Percentiles rank a stretch among this genome's conserved stretches.
These are phyloP conservation scores for Globisporangium paddicum DNA, from an alignment of 352 stramenopile genomes.

Conservation along the genomic window DNA sequence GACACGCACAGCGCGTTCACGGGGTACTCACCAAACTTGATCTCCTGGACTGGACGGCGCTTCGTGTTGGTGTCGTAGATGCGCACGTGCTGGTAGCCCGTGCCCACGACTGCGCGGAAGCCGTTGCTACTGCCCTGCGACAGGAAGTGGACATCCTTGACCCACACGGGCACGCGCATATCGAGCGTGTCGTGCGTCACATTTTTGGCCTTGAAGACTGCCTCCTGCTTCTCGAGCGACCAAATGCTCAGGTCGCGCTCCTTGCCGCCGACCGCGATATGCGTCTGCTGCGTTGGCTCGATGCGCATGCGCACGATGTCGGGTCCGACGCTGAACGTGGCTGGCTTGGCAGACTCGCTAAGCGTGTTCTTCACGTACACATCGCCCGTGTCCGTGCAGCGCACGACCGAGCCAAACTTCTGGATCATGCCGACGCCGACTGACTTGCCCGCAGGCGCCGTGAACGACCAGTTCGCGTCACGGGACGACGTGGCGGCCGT, in stretches of 20 bases:
- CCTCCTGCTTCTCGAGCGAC: constrained; percentile 75
- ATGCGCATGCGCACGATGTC: constrained; percentile 58
- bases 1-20: constrained; percentile 69
- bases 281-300: constrained; percentile 35
- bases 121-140: constrained; percentile 56
- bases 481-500: constrained; percentile 18
- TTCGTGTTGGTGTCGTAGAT: constrained; percentile 89
- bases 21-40: constrained; percentile 70
- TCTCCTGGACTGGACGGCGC: constrained; percentile 64
- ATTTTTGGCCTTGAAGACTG: constrained; percentile 84
- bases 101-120: constrained; percentile 70
- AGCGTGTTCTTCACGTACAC: constrained; percentile 51
- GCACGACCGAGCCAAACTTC: constrained; percentile 63
- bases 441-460: constrained; percentile 13
- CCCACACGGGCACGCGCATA: constrained; percentile 87
- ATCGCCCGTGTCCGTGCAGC: constrained; percentile 51
- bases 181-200: constrained; percentile 84
- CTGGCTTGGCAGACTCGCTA: constrained; percentile 28
- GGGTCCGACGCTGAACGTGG: constrained; percentile 46
- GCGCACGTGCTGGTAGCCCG: constrained; percentile 70
- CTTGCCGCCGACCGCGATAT: constrained; percentile 74
- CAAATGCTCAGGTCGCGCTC: constrained; percentile 79
- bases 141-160: constrained; percentile 75
- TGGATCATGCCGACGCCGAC: constrained; percentile 57
- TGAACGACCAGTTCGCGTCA: constrained; percentile 47